A percentile compares a stretch with the other conserved stretches of the same genome.
Conservation (phyloP, 768 basidiomycete genomes). For the Nidula microcarpa region DNA sequence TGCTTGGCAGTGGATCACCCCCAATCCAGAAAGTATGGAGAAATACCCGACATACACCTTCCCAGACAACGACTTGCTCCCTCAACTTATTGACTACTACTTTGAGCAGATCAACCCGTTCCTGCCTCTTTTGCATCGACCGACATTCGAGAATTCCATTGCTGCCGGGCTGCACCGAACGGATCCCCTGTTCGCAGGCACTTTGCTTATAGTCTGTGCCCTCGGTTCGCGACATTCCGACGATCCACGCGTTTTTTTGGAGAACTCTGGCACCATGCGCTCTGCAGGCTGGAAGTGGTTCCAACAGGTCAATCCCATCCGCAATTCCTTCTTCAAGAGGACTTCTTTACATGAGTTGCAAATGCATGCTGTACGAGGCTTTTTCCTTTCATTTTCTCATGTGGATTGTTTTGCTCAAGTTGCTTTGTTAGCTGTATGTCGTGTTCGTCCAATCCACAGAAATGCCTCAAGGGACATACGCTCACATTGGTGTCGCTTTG, state of each 20-base stretch:
- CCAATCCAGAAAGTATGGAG: slow-evolving; percentile 11
- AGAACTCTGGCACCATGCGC: slow-evolving; percentile 35
- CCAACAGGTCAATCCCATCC: slow-evolving; percentile 60
- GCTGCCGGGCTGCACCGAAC: slow-evolving; percentile 44
- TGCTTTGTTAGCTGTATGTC: slow-evolving; percentile 37
- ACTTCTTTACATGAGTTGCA: slow-evolving; percentile 75
- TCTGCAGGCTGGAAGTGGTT: slow-evolving; percentile 66
- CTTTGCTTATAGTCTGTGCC: slow-evolving; percentile 64
- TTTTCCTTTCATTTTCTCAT: neutral
- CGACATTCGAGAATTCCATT: slow-evolving; percentile 57
- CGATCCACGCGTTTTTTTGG: slow-evolving; percentile 57
- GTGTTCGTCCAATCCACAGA: slow-evolving; percentile 45
- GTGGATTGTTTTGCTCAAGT: neutral
- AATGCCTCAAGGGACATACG: slow-evolving; percentile 57
- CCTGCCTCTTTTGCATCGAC: slow-evolving; percentile 69
- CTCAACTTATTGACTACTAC: slow-evolving; percentile 57
- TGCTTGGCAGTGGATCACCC: slow-evolving; percentile 25
- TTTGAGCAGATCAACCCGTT: slow-evolving; percentile 55
- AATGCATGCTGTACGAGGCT: slow-evolving; percentile 50
- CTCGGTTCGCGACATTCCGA: slow-evolving; percentile 56
- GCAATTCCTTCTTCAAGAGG: slow-evolving; percentile 53
- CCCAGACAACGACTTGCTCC: slow-evolving; percentile 52
- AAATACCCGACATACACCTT: slow-evolving; percentile 31
- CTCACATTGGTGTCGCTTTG: slow-evolving; percentile 61
- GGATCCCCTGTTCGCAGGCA: slow-evolving; percentile 46